Evolutionary conservation across 2,329 filamentous ascomycete genomes (phyloP).

Genomic region (Colletotrichum salicis): DNA sequence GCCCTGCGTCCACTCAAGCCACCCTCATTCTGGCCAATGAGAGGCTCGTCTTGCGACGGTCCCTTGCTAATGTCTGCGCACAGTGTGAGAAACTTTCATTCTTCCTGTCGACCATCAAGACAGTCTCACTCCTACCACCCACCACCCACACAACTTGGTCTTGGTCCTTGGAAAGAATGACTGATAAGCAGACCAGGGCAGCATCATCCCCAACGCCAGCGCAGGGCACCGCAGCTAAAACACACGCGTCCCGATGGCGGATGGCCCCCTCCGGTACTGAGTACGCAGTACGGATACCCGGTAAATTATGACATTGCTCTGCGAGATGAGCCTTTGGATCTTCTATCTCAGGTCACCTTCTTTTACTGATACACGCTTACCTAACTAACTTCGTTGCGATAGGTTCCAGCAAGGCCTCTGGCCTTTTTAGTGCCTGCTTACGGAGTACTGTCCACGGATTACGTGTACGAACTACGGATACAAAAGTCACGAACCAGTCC

Average conservation of each 20-base stretch:
- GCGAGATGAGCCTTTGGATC: constrained; percentile 9
- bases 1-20: constrained; percentile 18
- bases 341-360: not conserved
- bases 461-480: too few relatives aligned
- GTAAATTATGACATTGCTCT: constrained; percentile 25
- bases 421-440: too few relatives aligned
- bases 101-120: not conserved
- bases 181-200: constrained; percentile 3
- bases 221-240: constrained; percentile 12
- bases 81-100: constrained; percentile 12
- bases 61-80: constrained; percentile 21
- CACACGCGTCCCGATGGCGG: constrained; percentile 6
- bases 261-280: not conserved
- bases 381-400: too few relatives aligned
- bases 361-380: too few relatives aligned
- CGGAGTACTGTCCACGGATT: too few relatives aligned
- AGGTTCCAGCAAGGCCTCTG: too few relatives aligned
- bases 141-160: not conserved
- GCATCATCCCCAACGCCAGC: not conserved
- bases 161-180: not conserved
- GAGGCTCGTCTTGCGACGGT: not conserved
- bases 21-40: constrained; percentile 10
- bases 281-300: not conserved
- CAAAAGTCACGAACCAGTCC: not conserved
- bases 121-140: constrained; percentile 1